Evolutionary conservation across 164 flowering plant genomes (phyloP).

Genomic region (Malania oleifera): DNA sequence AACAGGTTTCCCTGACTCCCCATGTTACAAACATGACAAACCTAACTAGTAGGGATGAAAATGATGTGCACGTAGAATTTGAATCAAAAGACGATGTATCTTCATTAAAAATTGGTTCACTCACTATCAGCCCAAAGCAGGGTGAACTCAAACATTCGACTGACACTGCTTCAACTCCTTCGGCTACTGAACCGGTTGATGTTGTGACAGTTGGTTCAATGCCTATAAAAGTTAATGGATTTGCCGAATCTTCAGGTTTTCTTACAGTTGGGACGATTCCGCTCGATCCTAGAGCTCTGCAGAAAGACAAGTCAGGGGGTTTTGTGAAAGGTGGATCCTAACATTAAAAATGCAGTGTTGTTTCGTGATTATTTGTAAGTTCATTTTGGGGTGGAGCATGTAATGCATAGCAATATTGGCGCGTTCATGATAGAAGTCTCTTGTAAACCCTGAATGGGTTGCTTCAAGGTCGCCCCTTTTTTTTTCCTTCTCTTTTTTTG

Average conservation of each 20-base stretch:
- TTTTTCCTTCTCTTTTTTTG: too few species aligned
- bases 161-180: neutral
- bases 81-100: slow-evolving; percentile 28
- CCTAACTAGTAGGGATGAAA: slow-evolving; percentile 1
- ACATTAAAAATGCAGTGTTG: neutral
- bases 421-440: too few species aligned
- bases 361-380: neutral
- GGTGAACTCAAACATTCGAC: slow-evolving; percentile 12
- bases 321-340: neutral
- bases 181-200: slow-evolving; percentile 16
- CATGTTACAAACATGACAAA: neutral
- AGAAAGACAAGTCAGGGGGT: slow-evolving; percentile 17
- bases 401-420: too few species aligned
- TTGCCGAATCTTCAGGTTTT: slow-evolving; percentile 28
- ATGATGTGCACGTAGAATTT: slow-evolving; percentile 9
- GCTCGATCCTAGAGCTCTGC: slow-evolving; percentile 48
- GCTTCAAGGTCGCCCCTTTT: too few species aligned
- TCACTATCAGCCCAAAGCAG: slow-evolving; percentile 34
- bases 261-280: slow-evolving; percentile 66
- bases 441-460: too few species aligned
- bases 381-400: neutral
- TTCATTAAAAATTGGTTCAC: slow-evolving; percentile 42
- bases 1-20: slow-evolving; percentile 13
- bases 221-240: slow-evolving; percentile 55
- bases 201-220: slow-evolving; percentile 67